Evolutionary conservation across 371 early-diverging fungal species (phyloP).

Genomic region (Lichtheimia ornata): DNA sequence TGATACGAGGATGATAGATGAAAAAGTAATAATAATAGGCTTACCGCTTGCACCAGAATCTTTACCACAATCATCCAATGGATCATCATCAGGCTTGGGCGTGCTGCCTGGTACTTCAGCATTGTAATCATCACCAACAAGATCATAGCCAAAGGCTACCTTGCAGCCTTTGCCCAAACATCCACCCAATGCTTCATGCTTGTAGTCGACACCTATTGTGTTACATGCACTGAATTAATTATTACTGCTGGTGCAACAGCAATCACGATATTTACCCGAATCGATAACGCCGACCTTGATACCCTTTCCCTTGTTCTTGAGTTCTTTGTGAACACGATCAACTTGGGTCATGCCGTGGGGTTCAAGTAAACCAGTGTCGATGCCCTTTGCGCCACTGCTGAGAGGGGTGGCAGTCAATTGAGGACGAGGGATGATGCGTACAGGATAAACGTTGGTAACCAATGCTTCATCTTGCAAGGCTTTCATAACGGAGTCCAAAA

Average conservation of each 20-base stretch:
- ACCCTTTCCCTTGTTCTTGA: conserved; percentile 62
- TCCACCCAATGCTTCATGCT: conserved; percentile 75
- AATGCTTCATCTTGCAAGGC: conserved; percentile 23
- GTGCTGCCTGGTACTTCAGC: conserved; percentile 23
- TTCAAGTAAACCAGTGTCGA: conserved; percentile 11
- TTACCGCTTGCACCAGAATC: conserved; percentile 32
- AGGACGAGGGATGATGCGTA: conserved; percentile 30
- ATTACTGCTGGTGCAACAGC: no score
- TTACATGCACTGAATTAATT: not conserved
- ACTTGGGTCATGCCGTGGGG: conserved; percentile 49
- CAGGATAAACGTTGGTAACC: conserved; percentile 33
- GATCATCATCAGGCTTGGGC: conserved; percentile 32
- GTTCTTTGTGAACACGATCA: conserved; percentile 38
- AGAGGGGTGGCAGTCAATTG: not conserved
- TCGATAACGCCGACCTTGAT: conserved; percentile 76
- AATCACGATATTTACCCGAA: conserved; percentile 48
- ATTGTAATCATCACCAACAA: conserved; percentile 56
- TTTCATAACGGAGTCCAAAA: conserved; percentile 17
- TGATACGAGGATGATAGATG: not conserved
- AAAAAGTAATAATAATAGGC: not conserved
- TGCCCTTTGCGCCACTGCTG: not conserved
- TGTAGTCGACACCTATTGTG: conserved; percentile 55
- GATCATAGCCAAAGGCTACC: conserved; percentile 61
- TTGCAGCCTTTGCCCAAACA: conserved; percentile 64
- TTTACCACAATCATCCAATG: conserved; percentile 45